phyloP scores from a whole-genome alignment of 2,329 filamentous ascomycete genomes.

The Paracorniculantispora psalliotae region DNA sequence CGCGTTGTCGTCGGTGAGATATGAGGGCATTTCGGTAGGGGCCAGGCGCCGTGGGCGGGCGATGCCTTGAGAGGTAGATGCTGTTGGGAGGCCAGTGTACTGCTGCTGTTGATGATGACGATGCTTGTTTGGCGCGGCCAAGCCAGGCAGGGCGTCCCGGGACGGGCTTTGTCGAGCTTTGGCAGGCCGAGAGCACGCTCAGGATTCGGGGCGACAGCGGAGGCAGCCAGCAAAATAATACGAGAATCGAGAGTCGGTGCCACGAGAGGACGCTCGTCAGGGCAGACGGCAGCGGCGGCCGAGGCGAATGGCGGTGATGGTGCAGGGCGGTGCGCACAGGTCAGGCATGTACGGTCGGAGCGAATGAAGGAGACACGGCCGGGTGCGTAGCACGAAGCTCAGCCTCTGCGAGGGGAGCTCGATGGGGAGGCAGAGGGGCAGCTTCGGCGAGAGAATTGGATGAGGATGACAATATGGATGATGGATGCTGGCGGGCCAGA shows the following conservation, averaged over 20 bases:
- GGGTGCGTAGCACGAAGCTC: not conserved
- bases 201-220: not conserved
- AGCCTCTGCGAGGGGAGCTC: not conserved
- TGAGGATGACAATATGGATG: constrained; percentile 3
- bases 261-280: constrained; percentile 5
- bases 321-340: not conserved
- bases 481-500: constrained; percentile 6
- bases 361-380: not conserved
- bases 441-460: not conserved
- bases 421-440: not conserved
- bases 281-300: constrained; percentile 6
- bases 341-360: constrained; percentile 13
- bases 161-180: not conserved
- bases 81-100: not conserved
- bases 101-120: not conserved
- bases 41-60: not conserved
- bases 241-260: not conserved
- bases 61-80: not conserved
- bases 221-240: not conserved
- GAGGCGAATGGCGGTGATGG: constrained; percentile 7
- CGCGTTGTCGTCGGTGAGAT: constrained; percentile 43
- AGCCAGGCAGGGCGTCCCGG: not conserved
- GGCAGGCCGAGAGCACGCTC: not conserved
- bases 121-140: not conserved
- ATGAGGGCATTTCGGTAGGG: constrained; percentile 47